phyloP scores from a whole-genome alignment of 2,329 filamentous ascomycete species.

The Talaromyces sp. region DNA sequence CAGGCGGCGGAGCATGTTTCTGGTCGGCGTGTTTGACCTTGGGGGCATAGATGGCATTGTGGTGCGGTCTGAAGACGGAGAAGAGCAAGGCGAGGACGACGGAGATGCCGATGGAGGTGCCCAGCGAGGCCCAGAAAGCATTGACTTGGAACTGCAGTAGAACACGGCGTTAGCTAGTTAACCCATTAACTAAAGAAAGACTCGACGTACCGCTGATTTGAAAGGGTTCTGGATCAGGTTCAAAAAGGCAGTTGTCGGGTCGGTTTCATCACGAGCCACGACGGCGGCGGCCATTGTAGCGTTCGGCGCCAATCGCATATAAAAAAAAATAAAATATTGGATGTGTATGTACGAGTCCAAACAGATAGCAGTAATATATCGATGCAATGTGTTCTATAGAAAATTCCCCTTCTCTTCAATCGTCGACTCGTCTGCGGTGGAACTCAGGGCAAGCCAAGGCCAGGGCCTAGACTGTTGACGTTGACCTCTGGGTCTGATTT shows the following conservation, averaged over 20 bases:
- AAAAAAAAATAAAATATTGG: neutral
- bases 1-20: slow-evolving; percentile 78
- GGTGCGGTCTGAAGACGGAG: slow-evolving; percentile 84
- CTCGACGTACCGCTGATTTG: slow-evolving; percentile 34
- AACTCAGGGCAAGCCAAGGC: neutral
- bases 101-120: slow-evolving; percentile 73
- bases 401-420: neutral
- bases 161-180: slow-evolving; percentile 7
- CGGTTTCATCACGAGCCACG: slow-evolving; percentile 1
- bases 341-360: neutral
- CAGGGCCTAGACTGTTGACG: neutral
- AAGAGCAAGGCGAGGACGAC: slow-evolving; percentile 71
- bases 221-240: slow-evolving; percentile 43
- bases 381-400: neutral
- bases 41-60: slow-evolving; percentile 88
- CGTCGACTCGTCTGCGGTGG: neutral
- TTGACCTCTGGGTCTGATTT: neutral
- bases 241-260: slow-evolving; percentile 9
- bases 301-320: slow-evolving; percentile 2
- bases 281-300: slow-evolving; percentile 6
- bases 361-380: neutral
- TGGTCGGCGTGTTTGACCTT: slow-evolving; percentile 90
- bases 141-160: slow-evolving; percentile 48
- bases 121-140: slow-evolving; percentile 74
- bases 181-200: neutral